These are phyloP conservation scores for Hippophae gyantsensis DNA, from an alignment of 306 rosid genomes.

Conservation along the genomic window DNA sequence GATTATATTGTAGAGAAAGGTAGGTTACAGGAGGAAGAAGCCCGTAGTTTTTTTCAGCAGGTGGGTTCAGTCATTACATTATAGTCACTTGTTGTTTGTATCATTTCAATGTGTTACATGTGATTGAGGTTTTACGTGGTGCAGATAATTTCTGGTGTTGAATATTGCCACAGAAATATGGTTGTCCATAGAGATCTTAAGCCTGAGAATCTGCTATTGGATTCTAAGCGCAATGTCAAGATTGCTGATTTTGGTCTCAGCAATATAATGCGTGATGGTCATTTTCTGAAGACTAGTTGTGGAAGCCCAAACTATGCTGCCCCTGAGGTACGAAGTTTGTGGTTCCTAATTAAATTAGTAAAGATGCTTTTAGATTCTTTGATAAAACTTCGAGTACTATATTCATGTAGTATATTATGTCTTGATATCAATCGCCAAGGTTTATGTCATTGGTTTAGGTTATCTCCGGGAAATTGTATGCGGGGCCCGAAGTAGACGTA, in stretches of 20 bases:
- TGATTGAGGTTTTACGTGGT: constrained; percentile 12
- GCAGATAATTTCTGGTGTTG: constrained; percentile 94
- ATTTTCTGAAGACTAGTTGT: constrained; percentile 88
- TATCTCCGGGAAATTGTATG: constrained; percentile 48
- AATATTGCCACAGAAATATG: constrained; percentile 96
- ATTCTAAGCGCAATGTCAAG: constrained; percentile 75
- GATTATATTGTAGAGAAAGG: constrained; percentile 92
- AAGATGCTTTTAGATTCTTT: background rate
- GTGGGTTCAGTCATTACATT: constrained; percentile 25
- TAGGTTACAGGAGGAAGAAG: constrained; percentile 93
- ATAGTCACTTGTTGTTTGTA: constrained; percentile 4
- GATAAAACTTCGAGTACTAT: background rate
- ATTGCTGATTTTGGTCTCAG: constrained; percentile 97
- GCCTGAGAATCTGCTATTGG: constrained; percentile 88
- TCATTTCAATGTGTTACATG: constrained; percentile 8
- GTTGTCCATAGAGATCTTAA: constrained; percentile 90
- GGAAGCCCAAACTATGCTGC: constrained; percentile 99
- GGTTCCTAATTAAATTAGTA: too few species aligned
- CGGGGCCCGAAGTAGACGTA: constrained; percentile 56
- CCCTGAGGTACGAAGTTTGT: constrained; percentile 52
- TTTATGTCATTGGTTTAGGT: constrained; percentile 23
- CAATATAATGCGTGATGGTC: constrained; percentile 94
- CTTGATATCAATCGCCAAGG: constrained; percentile 2
- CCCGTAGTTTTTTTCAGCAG: constrained; percentile 93
- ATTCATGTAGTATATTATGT: background rate